These are phyloP conservation scores for Dichotomocladium elegans DNA, from an alignment of 371 early-diverging fungal species.

Conservation along the genomic window DNA sequence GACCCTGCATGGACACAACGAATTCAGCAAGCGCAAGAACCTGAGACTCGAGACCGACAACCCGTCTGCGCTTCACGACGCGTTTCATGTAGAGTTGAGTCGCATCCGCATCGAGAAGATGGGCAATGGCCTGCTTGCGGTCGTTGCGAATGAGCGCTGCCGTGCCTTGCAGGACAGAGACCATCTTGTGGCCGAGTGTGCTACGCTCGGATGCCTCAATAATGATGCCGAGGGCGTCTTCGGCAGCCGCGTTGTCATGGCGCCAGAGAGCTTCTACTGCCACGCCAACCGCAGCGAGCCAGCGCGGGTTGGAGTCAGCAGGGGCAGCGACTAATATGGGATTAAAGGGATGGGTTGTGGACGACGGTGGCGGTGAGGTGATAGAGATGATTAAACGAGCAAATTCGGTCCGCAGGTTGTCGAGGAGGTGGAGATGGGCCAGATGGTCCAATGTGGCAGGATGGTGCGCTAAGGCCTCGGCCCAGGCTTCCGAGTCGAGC, in stretches of 20 bases:
- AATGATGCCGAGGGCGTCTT: constrained; percentile 2
- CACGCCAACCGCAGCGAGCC: constrained; percentile 35
- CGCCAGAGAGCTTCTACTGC: constrained; percentile 36
- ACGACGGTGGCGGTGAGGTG: constrained; percentile 8
- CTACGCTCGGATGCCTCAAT: not conserved
- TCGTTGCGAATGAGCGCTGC: not conserved
- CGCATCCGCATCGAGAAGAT: not conserved
- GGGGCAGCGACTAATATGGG: not conserved
- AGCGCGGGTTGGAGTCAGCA: constrained; percentile 14
- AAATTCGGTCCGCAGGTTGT: constrained; percentile 35
- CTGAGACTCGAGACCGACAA: constrained; percentile 25
- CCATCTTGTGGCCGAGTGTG: not conserved
- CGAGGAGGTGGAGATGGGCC: constrained; percentile 27
- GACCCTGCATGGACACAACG: constrained; percentile 27
- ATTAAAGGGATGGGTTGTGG: not conserved
- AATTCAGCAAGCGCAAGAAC: constrained; percentile 37
- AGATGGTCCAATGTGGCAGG: constrained; percentile 26
- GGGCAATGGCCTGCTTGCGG: not conserved
- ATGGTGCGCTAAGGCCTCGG: constrained; percentile 27
- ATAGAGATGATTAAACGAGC: constrained; percentile 30
- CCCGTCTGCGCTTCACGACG: not conserved
- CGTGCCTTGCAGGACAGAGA: not conserved
- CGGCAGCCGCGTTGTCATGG: constrained; percentile 19
- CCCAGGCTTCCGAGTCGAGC: constrained; percentile 34
- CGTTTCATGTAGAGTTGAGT: not conserved